phyloP scores from a whole-genome alignment of 2,329 filamentous ascomycete genomes.

The Penicillium italicum region DNA sequence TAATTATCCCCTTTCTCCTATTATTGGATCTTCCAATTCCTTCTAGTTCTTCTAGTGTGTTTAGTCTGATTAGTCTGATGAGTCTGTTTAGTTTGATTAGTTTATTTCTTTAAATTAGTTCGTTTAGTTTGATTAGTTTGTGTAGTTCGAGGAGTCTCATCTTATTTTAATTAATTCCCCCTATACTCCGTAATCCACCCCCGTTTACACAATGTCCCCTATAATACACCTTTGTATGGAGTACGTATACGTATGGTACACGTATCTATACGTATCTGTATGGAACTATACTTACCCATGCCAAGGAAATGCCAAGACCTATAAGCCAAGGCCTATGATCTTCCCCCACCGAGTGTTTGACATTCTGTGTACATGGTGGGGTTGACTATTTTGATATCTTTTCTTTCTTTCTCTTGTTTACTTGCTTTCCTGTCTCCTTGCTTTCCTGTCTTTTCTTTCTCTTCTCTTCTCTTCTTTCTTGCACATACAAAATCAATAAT shows the following conservation, averaged over 20 bases:
- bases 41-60: not conserved
- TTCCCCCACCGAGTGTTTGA: slow-evolving; percentile 9
- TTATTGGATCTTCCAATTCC: not conserved
- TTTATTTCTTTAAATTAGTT: not conserved
- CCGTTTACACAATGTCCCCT: not conserved
- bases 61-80: not conserved
- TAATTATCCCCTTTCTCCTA: not conserved
- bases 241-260: too few relatives aligned
- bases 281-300: not conserved
- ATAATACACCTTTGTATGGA: not conserved
- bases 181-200: not conserved
- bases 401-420: not conserved
- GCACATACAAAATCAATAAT: not conserved
- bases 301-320: not conserved
- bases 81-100: not conserved
- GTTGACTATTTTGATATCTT: not conserved
- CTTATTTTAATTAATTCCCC: not conserved
- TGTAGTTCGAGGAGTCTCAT: not conserved
- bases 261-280: too few relatives aligned
- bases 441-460: not conserved
- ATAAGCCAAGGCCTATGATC: not conserved
- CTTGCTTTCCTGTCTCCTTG: not conserved
- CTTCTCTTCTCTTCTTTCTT: not conserved
- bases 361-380: slow-evolving; percentile 9
- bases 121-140: not conserved